These are phyloP conservation scores for Cercospora citrullina DNA, from an alignment of 2,329 filamentous ascomycete species.

Conservation along the genomic window DNA sequence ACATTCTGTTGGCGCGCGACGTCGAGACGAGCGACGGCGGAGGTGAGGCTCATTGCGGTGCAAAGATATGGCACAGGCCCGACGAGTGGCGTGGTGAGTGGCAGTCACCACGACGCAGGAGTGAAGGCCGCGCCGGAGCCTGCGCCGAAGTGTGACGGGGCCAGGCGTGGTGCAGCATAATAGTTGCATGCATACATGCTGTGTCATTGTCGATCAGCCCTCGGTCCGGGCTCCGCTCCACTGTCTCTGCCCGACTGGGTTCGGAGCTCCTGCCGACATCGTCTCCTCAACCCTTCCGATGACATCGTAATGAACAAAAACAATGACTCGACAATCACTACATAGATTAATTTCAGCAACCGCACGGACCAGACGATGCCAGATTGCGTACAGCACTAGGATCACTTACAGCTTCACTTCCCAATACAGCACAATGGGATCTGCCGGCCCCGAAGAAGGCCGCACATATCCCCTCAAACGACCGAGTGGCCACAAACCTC, in stretches of 20 bases:
- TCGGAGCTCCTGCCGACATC: not conserved
- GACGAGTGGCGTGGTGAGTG: not conserved
- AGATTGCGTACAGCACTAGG: not conserved
- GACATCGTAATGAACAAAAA: not conserved
- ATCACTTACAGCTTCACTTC: not conserved
- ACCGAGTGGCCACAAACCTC: conserved; percentile 38
- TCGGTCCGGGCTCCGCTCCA: not conserved
- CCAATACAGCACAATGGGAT: conserved; percentile 16
- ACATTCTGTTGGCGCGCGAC: not conserved
- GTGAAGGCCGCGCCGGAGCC: not conserved
- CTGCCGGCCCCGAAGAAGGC: conserved; percentile 14
- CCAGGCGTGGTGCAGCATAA: not conserved
- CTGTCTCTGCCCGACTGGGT: no score
- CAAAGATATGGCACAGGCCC: not conserved
- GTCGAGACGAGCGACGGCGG: not conserved
- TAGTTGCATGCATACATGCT: not conserved
- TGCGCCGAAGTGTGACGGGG: not conserved
- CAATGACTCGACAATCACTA: not conserved
- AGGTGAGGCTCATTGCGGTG: not conserved
- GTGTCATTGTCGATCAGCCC: not conserved
- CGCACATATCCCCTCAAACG: conserved; percentile 38
- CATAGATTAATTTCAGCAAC: not conserved
- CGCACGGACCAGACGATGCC: not conserved
- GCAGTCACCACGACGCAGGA: not conserved
- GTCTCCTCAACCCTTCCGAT: not conserved